Conservation (phyloP, 148 eudicot species). For the Dianthus caryophyllus region DNA sequence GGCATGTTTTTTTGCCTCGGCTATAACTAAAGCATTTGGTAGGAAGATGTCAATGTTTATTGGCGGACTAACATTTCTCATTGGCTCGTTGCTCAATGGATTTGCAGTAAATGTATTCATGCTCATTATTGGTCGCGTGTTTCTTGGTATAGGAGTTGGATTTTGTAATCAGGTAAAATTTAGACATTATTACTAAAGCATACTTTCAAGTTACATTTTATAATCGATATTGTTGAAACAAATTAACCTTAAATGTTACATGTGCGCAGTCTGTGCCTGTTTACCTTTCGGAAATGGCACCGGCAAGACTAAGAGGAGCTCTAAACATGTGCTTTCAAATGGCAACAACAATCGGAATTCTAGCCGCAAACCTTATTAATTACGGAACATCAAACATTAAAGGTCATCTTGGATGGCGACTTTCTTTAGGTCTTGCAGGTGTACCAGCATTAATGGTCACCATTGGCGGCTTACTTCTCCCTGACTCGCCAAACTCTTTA, state of each 20-base stretch:
- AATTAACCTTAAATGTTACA: neutral
- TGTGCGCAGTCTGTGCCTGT: constrained; percentile 26
- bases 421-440: constrained; percentile 34
- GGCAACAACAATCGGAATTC: constrained; percentile 37
- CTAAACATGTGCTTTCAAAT: constrained; percentile 35
- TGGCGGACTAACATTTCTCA: constrained; percentile 33
- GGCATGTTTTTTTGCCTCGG: constrained; percentile 30
- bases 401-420: constrained; percentile 28
- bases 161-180: constrained; percentile 35
- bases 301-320: constrained; percentile 37
- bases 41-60: constrained; percentile 33
- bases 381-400: constrained; percentile 22
- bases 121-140: constrained; percentile 35
- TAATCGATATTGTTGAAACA: too few relatives aligned
- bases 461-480: constrained; percentile 25
- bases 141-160: constrained; percentile 34
- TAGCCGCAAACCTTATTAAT: constrained; percentile 30
- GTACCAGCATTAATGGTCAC: constrained; percentile 33
- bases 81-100: constrained; percentile 33
- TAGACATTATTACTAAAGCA: neutral
- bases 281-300: constrained; percentile 39
- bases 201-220: too few relatives aligned
- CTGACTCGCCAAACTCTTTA: constrained; percentile 37
- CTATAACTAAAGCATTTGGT: constrained; percentile 25
- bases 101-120: constrained; percentile 27